Evolutionary conservation across 129 eudicot genomes (phyloP), one percentile per base, ranked within the genome.

Genomic region (Dittrichia graveolens): DNA sequence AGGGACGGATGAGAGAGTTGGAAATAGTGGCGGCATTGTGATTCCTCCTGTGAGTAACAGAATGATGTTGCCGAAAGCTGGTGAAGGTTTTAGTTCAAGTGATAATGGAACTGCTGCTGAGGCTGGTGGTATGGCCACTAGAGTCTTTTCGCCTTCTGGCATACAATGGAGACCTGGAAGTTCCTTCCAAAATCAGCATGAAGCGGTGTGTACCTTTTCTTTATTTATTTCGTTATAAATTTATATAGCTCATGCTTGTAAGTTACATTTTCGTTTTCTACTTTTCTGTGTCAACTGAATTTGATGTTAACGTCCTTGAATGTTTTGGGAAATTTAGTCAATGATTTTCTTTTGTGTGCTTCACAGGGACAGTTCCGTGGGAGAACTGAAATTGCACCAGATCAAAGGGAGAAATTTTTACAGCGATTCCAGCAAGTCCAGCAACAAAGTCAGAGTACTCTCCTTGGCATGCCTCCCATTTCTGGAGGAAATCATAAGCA

Each of bases 121-220:
- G 18, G 73, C 88, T 83, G 81, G 85, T 62, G 80, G 48, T 57
- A 76, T 86, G 86, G 46, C 88, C 19, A 65, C 88, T 57, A 81
- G 91, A 83, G 85, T 85, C 41, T 88, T 90, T 57, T 84, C 93
- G 19, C 81, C 97, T 35, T 83, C 99, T 79, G 97, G 98, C 34
- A 82, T 89, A 52, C 98, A 90, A 71, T 95, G 99, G 99, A 88
- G 99, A 82, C 96, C 99, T 86, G 99, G 99, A 69, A 85, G 89
- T 71, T 75, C 99, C 71, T 91, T 90, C 55, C 96, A 88, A 60
- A 91, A 75, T 79, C 99, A 88, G 74, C 89, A 65, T 80, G 99
- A 95, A 82, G 85, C 78, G 77, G 99, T 95, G 81, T 35, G 92
- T 79, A n/a, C 46, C 50, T 14, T 46, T 44, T 40, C 58, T 69